phyloP scores from a whole-genome alignment of 2,329 filamentous ascomycete species.

The Blumeria graminis region DNA sequence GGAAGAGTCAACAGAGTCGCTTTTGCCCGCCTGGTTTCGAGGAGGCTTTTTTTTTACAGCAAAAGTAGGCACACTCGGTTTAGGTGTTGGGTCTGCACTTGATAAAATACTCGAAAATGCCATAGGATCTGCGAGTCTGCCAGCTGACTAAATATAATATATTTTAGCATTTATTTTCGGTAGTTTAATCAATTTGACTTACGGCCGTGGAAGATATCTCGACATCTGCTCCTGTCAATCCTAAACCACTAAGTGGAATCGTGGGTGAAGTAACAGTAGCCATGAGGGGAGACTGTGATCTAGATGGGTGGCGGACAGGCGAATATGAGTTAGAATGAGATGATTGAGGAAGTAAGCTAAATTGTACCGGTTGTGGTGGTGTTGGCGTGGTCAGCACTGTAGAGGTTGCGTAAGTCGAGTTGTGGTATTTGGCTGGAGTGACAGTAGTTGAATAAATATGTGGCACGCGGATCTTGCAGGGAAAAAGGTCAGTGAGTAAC shows the following conservation, averaged over 20 bases:
- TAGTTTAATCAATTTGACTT: no score
- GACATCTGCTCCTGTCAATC: no score
- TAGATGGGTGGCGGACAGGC: constrained; percentile 9
- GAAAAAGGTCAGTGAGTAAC: background rate
- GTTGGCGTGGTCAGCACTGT: no score
- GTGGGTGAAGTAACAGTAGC: constrained; percentile 24
- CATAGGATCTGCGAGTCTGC: constrained; percentile 67
- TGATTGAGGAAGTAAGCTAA: constrained; percentile 23
- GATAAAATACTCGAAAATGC: constrained; percentile 89
- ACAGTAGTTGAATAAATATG: constrained; percentile 22
- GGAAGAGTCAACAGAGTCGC: background rate
- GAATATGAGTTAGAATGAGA: constrained; percentile 25
- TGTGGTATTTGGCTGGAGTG: constrained; percentile 25
- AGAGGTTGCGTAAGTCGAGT: constrained; percentile 7
- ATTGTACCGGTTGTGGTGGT: no score
- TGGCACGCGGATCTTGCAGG: constrained; percentile 23
- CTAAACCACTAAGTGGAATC: constrained; percentile 20
- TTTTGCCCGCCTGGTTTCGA: constrained; percentile 6
- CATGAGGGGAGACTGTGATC: constrained; percentile 13
- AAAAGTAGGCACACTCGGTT: constrained; percentile 9
- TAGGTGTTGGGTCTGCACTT: constrained; percentile 30
- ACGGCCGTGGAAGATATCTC: no score
- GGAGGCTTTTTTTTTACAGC: constrained; percentile 10
- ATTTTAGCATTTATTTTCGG: background rate
- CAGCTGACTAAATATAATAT: constrained; percentile 31